Conservation (phyloP, 176 grass and related monocot genomes). For the Neostapfia colusana region DNA sequence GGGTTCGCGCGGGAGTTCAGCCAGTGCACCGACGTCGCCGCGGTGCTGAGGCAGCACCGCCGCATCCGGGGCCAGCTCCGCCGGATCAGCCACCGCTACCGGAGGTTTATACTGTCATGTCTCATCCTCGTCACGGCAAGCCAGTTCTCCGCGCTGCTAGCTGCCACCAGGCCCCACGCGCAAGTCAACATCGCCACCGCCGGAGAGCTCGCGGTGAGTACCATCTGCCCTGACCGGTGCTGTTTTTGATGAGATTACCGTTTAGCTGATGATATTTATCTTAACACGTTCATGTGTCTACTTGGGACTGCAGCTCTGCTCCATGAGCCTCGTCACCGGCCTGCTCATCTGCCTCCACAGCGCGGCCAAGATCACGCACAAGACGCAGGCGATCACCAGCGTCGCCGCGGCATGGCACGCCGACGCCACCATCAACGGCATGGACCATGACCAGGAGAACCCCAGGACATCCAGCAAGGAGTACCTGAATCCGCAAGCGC, state of each 20-base stretch:
- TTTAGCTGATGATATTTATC: too few relatives aligned
- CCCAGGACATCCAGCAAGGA: constrained; percentile 46
- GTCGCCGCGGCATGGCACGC: constrained; percentile 83
- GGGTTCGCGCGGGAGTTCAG: constrained; percentile 66
- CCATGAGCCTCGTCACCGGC: constrained; percentile 63
- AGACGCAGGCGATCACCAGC: constrained; percentile 85
- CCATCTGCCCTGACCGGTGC: not conserved
- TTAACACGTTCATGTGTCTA: not conserved
- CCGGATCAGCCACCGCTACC: constrained; percentile 74
- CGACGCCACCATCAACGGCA: constrained; percentile 63
- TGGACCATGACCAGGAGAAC: constrained; percentile 46
- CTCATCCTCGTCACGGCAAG: constrained; percentile 71
- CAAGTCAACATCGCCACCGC: constrained; percentile 66
- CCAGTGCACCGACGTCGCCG: constrained; percentile 56
- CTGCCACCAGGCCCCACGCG: constrained; percentile 57
- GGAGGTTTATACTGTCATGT: constrained; percentile 61
- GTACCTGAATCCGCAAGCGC: constrained; percentile 5
- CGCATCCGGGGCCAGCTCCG: constrained; percentile 63
- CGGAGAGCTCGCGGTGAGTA: constrained; percentile 76
- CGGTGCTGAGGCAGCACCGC: constrained; percentile 1
- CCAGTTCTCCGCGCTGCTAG: constrained; percentile 68
- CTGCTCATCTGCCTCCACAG: constrained; percentile 78
- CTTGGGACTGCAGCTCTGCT: constrained; percentile 55
- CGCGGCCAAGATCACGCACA: constrained; percentile 95
- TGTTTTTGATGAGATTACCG: not conserved